Conservation (phyloP, 805 yeast species). For the Nakazawaea ambrosiae region DNA sequence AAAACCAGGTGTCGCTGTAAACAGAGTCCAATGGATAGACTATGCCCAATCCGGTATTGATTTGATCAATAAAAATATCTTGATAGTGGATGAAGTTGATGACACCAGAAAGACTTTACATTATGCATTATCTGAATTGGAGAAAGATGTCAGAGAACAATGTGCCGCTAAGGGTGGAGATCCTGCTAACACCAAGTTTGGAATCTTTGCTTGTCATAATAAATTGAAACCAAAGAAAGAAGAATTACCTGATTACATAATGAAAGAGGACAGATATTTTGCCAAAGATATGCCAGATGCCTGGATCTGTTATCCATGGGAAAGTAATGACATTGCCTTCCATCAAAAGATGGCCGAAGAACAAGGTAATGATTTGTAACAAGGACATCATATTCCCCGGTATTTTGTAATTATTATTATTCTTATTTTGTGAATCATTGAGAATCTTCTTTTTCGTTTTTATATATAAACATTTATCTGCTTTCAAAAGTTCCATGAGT, state of each 20-base stretch:
- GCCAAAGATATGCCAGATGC: conserved; percentile 70
- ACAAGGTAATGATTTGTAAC: conserved; percentile 59
- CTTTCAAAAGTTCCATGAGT: too few species aligned
- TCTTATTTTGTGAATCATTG: too few species aligned
- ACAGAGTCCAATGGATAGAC: conserved; percentile 81
- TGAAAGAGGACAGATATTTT: conserved; percentile 54
- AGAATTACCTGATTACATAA: conserved; percentile 56
- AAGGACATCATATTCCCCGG: too few species aligned
- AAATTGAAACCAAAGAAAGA: conserved; percentile 69
- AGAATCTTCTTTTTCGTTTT: too few species aligned
- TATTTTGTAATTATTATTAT: too few species aligned
- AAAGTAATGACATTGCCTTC: conserved; percentile 63
- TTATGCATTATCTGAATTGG: conserved; percentile 68
- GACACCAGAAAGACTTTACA: conserved; percentile 82
- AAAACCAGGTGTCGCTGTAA: conserved; percentile 56
- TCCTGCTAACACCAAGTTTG: conserved; percentile 55
- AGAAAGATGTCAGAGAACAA: conserved; percentile 63
- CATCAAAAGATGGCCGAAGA: conserved; percentile 66
- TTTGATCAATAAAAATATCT: conserved; percentile 60
- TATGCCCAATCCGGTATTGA: conserved; percentile 56
- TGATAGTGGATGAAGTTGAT: conserved; percentile 80
- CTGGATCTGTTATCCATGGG: conserved; percentile 91
- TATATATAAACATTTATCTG: too few species aligned
- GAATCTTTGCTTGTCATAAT: conserved; percentile 73
- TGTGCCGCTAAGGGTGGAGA: conserved; percentile 44